Conservation (phyloP, 768 basidiomycete genomes). For the Infundibulicybe gibba region DNA sequence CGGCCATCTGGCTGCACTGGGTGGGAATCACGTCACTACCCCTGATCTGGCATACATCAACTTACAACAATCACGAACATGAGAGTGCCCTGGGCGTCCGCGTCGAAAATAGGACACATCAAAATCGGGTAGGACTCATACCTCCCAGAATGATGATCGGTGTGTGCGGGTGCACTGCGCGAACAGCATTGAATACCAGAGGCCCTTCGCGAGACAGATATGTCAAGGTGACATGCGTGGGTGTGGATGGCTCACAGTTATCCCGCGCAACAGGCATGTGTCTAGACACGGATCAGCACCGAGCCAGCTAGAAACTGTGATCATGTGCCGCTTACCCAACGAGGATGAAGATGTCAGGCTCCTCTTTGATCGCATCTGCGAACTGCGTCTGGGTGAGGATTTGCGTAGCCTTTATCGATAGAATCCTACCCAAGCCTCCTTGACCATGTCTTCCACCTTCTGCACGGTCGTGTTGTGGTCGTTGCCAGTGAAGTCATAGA, state of each 20-base stretch:
- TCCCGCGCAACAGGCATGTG: conserved; percentile 81
- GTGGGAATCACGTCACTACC: not conserved
- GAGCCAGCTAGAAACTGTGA: too few species aligned
- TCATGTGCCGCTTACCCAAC: conserved; percentile 61
- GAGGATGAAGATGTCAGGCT: conserved; percentile 81
- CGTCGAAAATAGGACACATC: not conserved
- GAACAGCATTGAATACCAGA: conserved; percentile 67
- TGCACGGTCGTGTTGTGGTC: conserved; percentile 65
- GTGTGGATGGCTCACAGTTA: conserved; percentile 43
- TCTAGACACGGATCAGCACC: too few species aligned
- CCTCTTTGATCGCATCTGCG: conserved; percentile 68
- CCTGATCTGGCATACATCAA: conserved; percentile 7
- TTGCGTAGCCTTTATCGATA: too few species aligned
- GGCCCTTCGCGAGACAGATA: conserved; percentile 65
- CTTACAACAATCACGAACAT: conserved; percentile 77
- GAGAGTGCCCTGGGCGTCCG: conserved; percentile 65
- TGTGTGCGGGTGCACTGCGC: conserved; percentile 64
- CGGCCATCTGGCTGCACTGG: conserved; percentile 64
- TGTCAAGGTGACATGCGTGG: not conserved
- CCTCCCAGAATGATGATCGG: conserved; percentile 86
- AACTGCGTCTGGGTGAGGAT: too few species aligned
- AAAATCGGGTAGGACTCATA: conserved; percentile 8
- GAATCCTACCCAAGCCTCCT: conserved; percentile 67
- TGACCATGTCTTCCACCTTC: conserved; percentile 74
- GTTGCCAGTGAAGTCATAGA: conserved; percentile 76